Conservation (phyloP, 305 asterid species). For the Lippia alba region DNA sequence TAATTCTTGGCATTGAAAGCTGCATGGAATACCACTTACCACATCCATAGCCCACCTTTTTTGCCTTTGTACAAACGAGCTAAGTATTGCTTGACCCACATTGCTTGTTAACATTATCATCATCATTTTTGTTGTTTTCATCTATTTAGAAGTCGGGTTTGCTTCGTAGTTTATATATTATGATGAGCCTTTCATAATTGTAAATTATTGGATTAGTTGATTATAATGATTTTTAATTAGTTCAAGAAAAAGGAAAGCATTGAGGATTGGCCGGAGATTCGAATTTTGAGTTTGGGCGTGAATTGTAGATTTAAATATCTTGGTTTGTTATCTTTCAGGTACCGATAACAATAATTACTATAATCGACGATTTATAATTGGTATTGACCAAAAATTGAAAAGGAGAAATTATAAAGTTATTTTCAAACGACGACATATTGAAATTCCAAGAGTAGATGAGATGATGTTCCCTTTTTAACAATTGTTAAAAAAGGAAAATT, state of each 20-base stretch:
- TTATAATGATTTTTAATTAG: not conserved
- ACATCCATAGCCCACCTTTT: not conserved
- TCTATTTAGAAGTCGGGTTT: not conserved
- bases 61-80: not conserved
- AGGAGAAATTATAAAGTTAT: too few species aligned
- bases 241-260: not conserved
- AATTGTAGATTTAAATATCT: too few species aligned
- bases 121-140: slow-evolving; percentile 7
- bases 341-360: too few species aligned
- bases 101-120: not conserved
- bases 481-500: too few species aligned
- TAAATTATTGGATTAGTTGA: not conserved
- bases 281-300: too few species aligned
- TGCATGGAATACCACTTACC: slow-evolving; percentile 30
- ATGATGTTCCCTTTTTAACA: too few species aligned
- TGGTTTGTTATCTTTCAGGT: too few species aligned
- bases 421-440: too few species aligned
- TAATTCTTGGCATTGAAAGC: slow-evolving; percentile 36
- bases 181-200: not conserved
- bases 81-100: not conserved
- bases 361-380: too few species aligned
- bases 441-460: too few species aligned
- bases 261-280: too few species aligned
- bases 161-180: slow-evolving; percentile 6
- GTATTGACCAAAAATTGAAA: too few species aligned